Conservation (phyloP, 306 rosid species). For the Fagus sylvatica region DNA sequence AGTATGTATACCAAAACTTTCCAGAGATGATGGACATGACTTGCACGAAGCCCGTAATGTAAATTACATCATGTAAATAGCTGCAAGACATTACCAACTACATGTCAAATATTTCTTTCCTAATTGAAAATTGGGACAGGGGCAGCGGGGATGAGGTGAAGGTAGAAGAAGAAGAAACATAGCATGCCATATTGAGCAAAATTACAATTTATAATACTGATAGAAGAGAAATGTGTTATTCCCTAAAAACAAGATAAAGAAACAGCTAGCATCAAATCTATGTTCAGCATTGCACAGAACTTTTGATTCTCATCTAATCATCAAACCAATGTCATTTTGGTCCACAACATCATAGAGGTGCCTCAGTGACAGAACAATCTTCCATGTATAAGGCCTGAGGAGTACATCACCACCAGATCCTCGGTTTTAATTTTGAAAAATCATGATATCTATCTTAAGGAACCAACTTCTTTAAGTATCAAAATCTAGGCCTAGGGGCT, state of each 20-base stretch:
- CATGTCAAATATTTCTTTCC: constrained; percentile 16
- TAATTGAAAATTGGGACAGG: background rate
- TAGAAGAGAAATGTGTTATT: too few relatives aligned
- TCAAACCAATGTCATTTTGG: background rate
- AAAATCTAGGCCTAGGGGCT: too few relatives aligned
- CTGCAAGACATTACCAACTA: constrained; percentile 41
- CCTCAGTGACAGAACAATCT: background rate
- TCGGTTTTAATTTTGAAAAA: background rate
- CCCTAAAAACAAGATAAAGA: too few relatives aligned
- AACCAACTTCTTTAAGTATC: background rate
- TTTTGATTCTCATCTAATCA: background rate
- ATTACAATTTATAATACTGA: background rate
- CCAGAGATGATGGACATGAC: constrained; percentile 84
- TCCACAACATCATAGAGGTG: background rate
- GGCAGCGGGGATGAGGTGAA: too few relatives aligned
- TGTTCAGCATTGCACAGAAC: too few relatives aligned
- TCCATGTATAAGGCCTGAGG: too few relatives aligned
- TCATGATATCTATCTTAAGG: background rate
- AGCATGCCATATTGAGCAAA: background rate
- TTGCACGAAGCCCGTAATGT: constrained; percentile 95
- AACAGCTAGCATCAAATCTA: too few relatives aligned
- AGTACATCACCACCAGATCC: too few relatives aligned
- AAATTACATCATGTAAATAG: constrained; percentile 83
- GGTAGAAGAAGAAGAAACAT: background rate
- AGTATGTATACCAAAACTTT: constrained; percentile 81